Percentiles rank a stretch among this genome's conserved stretches.
These are phyloP conservation scores for Trichophyton mentagrophytes DNA, from an alignment of 2,329 filamentous ascomycete species.

Conservation along the genomic window DNA sequence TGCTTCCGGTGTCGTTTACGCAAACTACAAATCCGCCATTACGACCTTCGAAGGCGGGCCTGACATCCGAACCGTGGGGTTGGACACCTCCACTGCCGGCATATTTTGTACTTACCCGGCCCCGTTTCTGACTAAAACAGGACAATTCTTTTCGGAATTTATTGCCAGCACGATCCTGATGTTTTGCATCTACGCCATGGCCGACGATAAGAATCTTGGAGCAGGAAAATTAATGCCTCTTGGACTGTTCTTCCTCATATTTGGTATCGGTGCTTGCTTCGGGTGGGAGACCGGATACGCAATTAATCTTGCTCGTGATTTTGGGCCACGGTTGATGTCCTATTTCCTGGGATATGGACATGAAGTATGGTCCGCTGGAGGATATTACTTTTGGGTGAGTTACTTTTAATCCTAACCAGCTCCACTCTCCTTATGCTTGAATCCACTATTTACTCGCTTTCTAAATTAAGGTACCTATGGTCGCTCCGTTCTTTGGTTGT, in stretches of 20 bases:
- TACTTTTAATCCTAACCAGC: neutral
- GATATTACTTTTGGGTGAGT: constrained; percentile 59
- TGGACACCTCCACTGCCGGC: constrained; percentile 50
- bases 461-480: constrained; percentile 50
- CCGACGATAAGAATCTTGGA: constrained; percentile 37
- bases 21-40: constrained; percentile 53
- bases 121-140: constrained; percentile 48
- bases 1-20: constrained; percentile 48
- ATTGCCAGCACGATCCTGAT: constrained; percentile 54
- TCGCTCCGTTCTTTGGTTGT: constrained; percentile 55
- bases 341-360: constrained; percentile 56
- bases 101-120: constrained; percentile 62
- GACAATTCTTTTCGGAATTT: constrained; percentile 61
- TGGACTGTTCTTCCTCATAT: constrained; percentile 57
- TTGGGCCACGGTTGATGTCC: constrained; percentile 54
- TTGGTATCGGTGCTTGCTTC: constrained; percentile 59
- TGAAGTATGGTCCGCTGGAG: constrained; percentile 54
- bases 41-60: constrained; percentile 48
- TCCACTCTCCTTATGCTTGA: neutral
- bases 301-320: constrained; percentile 61
- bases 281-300: constrained; percentile 68
- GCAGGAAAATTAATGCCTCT: constrained; percentile 48
- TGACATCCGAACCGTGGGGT: constrained; percentile 48
- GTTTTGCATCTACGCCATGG: constrained; percentile 59
- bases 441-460: neutral